Percentiles rank a stretch among this genome's conserved stretches.
phyloP scores from a whole-genome alignment of 306 rosid species.

The Vigna mungo region DNA sequence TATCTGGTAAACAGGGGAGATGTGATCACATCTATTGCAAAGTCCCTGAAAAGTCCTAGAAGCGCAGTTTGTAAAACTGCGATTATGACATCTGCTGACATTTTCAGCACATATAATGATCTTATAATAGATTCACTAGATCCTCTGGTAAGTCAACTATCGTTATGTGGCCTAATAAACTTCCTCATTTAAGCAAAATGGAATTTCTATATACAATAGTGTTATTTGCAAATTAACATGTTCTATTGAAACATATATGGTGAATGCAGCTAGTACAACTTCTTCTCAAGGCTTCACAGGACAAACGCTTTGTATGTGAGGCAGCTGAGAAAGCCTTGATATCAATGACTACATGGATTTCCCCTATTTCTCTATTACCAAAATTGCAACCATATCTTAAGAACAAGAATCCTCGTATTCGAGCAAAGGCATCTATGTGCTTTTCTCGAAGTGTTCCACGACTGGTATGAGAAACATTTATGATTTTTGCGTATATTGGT shows the following conservation, averaged over 20 bases:
- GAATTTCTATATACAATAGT: constrained; percentile 24
- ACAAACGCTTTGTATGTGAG: constrained; percentile 96
- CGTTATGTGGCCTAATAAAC: constrained; percentile 26
- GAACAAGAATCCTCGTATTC: constrained; percentile 87
- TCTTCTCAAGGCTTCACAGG: constrained; percentile 98
- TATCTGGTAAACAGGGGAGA: constrained; percentile 69
- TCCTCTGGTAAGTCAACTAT: constrained; percentile 71
- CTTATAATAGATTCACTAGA: constrained; percentile 81
- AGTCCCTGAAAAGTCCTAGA: constrained; percentile 91
- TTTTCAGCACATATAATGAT: constrained; percentile 82
- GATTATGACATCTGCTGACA: constrained; percentile 94
- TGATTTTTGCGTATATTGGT: constrained; percentile 31
- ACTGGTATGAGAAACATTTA: constrained; percentile 63
- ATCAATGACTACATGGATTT: constrained; percentile 80
- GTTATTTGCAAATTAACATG: constrained; percentile 6
- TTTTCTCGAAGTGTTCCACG: constrained; percentile 88
- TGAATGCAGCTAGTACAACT: constrained; percentile 85
- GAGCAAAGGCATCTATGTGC: constrained; percentile 93
- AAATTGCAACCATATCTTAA: constrained; percentile 89
- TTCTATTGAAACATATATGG: constrained; percentile 37
- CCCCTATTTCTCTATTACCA: constrained; percentile 80
- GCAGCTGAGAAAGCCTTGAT: constrained; percentile 95
- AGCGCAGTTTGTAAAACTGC: constrained; percentile 99
- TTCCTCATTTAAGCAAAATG: constrained; percentile 33
- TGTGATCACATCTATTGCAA: constrained; percentile 72